Conservation (phyloP, 106 monocot species). For the Alisma plantagoaquatica region DNA sequence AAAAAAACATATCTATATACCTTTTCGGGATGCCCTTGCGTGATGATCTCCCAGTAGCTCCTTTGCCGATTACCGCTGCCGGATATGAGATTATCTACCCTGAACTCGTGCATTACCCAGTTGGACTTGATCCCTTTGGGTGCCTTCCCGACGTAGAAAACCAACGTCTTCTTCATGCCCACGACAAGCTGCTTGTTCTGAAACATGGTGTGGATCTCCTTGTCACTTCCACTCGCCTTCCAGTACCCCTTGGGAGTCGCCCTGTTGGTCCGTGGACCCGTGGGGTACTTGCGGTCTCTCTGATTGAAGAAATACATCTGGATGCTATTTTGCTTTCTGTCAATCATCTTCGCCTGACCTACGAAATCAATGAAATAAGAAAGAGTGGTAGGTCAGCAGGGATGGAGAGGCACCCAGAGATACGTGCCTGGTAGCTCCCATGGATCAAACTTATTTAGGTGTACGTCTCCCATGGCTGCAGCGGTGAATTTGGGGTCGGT, state of each 20-base stretch:
- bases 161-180: constrained; percentile 35
- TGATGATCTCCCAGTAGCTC: no score
- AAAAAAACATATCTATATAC: no score
- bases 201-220: constrained; percentile 4
- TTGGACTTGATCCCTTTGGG: constrained; percentile 5
- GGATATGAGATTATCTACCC: no score
- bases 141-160: constrained; percentile 27
- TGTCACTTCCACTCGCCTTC: constrained; percentile 38
- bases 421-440: constrained; percentile 37
- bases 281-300: constrained; percentile 12
- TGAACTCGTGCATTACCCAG: constrained; percentile 61
- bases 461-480: constrained; percentile 25
- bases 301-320: constrained; percentile 48
- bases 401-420: background rate
- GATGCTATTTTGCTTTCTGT: no score
- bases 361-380: no score
- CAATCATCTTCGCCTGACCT: no score
- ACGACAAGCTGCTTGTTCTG: constrained; percentile 12
- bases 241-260: constrained; percentile 32
- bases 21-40: no score
- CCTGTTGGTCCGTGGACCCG: constrained; percentile 8
- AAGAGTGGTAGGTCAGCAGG: no score
- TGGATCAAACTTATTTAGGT: constrained; percentile 36
- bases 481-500: constrained; percentile 17
- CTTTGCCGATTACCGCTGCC: no score